phyloP scores from a whole-genome alignment of 2,329 filamentous ascomycete species.

The Proliferodiscus dingleyae region DNA sequence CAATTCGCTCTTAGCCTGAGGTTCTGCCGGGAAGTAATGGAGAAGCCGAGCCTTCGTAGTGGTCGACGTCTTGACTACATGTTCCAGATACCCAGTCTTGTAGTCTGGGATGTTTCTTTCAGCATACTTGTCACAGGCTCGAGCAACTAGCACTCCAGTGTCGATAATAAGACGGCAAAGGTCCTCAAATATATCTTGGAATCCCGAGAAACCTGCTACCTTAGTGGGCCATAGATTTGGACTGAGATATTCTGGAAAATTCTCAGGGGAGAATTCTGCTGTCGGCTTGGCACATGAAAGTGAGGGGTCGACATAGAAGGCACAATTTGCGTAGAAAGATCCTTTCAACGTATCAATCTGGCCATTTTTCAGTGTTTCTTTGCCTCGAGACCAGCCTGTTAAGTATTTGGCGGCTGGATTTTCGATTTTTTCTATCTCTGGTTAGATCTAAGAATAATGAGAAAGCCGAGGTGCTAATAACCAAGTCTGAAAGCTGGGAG shows the following conservation, averaged over 20 bases:
- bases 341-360: conserved; percentile 77
- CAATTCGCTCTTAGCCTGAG: conserved; percentile 34
- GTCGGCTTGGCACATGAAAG: conserved; percentile 60
- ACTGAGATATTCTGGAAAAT: conserved; percentile 83
- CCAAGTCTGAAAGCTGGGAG: conserved; percentile 67
- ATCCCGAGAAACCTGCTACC: no score
- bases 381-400: conserved; percentile 75
- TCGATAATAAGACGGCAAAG: conserved; percentile 86
- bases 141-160: conserved; percentile 78
- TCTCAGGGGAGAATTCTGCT: conserved; percentile 48
- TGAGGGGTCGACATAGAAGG: conserved; percentile 63
- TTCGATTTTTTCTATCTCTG: conserved; percentile 47
- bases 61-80: conserved; percentile 76
- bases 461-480: conserved; percentile 35
- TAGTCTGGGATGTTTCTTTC: conserved; percentile 74
- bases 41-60: conserved; percentile 88
- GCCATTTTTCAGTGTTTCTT: conserved; percentile 74
- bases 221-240: conserved; percentile 93
- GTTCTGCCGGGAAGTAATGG: conserved; percentile 78
- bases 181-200: conserved; percentile 61
- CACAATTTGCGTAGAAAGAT: conserved; percentile 79
- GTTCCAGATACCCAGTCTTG: conserved; percentile 72
- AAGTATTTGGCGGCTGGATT: conserved; percentile 59
- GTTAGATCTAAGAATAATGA: no score
- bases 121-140: conserved; percentile 86